Percentiles rank a stretch among this genome's conserved stretches.
Evolutionary conservation across 1,139 yeast genomes (phyloP).

Genomic region (Starmera stellimalicola): DNA sequence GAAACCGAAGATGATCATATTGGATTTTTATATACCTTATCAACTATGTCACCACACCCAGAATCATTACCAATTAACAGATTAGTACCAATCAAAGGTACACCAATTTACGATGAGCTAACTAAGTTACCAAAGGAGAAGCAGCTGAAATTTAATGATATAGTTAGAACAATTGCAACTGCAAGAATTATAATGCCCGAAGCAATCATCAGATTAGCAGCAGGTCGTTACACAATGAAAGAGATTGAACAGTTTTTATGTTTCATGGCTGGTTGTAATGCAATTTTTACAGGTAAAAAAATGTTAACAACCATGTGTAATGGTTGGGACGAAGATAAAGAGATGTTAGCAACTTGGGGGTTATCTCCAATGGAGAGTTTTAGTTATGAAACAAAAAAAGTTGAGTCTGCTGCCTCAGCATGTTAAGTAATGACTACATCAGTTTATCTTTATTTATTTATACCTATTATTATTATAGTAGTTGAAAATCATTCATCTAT

Average conservation of each 20-base stretch:
- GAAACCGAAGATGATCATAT: conserved; percentile 66
- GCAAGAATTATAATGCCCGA: conserved; percentile 69
- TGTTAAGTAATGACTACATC: too few species aligned
- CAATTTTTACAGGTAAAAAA: conserved; percentile 72
- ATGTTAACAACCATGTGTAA: conserved; percentile 80
- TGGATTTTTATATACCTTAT: conserved; percentile 55
- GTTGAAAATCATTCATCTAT: not conserved
- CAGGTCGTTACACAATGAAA: conserved; percentile 76
- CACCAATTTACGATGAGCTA: conserved; percentile 58
- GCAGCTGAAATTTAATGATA: conserved; percentile 46
- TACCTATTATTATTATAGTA: too few species aligned
- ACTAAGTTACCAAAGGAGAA: conserved; percentile 28
- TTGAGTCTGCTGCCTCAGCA: conserved; percentile 3
- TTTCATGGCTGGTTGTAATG: conserved; percentile 73
- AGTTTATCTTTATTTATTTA: too few species aligned
- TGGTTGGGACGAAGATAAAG: conserved; percentile 77
- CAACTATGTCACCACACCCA: conserved; percentile 63
- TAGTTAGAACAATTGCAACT: conserved; percentile 64
- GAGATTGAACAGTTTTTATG: conserved; percentile 69
- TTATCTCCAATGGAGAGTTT: conserved; percentile 58
- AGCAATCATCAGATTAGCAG: conserved; percentile 65
- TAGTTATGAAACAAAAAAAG: conserved; percentile 11
- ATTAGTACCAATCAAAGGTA: conserved; percentile 71
- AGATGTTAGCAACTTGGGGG: conserved; percentile 65
- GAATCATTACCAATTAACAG: conserved; percentile 77